Percentiles rank a stretch among this genome's conserved stretches.
Conservation (phyloP, 2,329 filamentous ascomycete genomes). For the Ascochyta clinopodiicola region DNA sequence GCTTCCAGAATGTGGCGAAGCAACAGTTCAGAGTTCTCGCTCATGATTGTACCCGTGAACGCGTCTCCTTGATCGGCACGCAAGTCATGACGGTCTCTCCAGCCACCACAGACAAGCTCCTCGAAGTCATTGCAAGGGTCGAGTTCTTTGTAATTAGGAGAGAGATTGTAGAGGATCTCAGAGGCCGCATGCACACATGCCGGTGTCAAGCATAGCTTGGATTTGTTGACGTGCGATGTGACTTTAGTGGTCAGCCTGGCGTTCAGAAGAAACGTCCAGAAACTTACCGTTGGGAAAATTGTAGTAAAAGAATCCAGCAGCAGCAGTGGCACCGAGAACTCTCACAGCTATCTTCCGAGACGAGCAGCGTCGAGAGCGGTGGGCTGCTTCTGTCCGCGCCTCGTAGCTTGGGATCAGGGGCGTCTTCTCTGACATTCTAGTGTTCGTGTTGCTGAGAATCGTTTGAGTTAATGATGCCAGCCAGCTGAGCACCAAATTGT, state of each 20-base stretch:
- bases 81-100: conserved; percentile 68
- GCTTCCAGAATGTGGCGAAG: conserved; percentile 70
- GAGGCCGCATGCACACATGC: conserved; percentile 70
- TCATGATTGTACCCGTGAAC: conserved; percentile 67
- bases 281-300: conserved; percentile 20
- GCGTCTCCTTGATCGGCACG: conserved; percentile 67
- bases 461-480: conserved; percentile 23
- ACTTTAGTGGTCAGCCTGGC: neutral
- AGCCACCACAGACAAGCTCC: conserved; percentile 71
- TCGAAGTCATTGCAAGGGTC: conserved; percentile 76
- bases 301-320: conserved; percentile 30
- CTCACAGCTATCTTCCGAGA: conserved; percentile 22
- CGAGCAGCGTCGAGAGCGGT: conserved; percentile 22
- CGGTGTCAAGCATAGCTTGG: conserved; percentile 59
- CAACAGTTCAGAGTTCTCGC: conserved; percentile 64
- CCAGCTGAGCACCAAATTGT: conserved; percentile 31
- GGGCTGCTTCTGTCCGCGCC: conserved; percentile 13
- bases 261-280: no score
- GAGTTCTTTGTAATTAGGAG: conserved; percentile 66
- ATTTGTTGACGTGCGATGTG: conserved; percentile 13
- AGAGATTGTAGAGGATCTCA: conserved; percentile 67
- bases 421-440: conserved; percentile 29
- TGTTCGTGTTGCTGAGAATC: neutral
- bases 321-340: conserved; percentile 25
- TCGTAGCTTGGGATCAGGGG: conserved; percentile 26